Evolutionary conservation across 75 land plant genomes (phyloP), one percentile per base, ranked within the genome.

Genomic region (Chamaecyparis obtusa): DNA sequence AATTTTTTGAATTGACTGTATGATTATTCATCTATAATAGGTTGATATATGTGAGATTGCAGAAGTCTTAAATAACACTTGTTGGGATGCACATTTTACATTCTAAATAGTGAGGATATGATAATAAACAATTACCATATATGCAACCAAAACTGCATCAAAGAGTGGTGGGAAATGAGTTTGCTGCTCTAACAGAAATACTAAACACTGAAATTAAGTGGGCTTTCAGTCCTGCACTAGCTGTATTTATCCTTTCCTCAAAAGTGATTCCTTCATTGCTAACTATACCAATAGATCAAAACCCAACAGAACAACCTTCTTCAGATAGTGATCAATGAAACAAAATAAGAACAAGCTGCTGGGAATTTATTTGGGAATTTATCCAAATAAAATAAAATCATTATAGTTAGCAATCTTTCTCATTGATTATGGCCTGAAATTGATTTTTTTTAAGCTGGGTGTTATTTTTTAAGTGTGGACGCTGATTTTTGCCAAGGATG

Each of bases 81-180:
- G 35, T 71, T 30, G 75, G 75, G 35, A 71, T 71, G 2, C 32
- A 30, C 35, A 71, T 71, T 71, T 71, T 14, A 71, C 67, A 71
- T 32, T 1, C n/a, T n/a, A n/a, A n/a, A n/a, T n/a, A 55, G 6
- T 57, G 19, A 44, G 35, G 39, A 54, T 35, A 84, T 19, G 56
- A 37, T 55, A 14, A 76, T 30, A 48, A 83, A 24, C 1, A 30
- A 37, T 87, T 91, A 97, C 99, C 99, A 92, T 91, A 95, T 33
- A 98, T 92, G 85, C 99, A 98, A 85, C 94, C 92, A 86, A 98
- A 96, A 51, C 96, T 94, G 87, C 99, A 98, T 76, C 93, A 99
- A 86, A 98, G 89, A n/a, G 99, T 96, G 27, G 92, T 91, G 14
- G 99, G 99, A 74, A 98, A 98, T 83, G 93, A 86, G 86, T 98